Evolutionary conservation across 2,329 filamentous ascomycete species (phyloP), one percentile per base, ranked within the genome.

Genomic region (Pseudopyricularia javanii): DNA sequence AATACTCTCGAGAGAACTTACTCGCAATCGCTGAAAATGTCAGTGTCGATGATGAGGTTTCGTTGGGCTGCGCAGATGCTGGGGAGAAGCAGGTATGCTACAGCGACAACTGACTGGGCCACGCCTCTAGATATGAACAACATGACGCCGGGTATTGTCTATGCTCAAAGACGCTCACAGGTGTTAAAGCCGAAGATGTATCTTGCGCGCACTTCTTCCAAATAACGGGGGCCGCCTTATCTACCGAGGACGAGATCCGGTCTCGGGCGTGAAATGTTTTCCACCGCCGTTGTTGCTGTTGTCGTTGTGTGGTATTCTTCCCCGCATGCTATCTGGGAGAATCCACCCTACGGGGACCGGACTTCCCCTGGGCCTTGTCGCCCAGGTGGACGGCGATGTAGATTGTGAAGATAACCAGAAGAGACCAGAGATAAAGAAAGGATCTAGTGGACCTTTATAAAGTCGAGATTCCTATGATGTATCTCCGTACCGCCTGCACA

Each of bases 21-120:
- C 49, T 52, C 50, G 37, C 50, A 52, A 51, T 74, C 72, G 34
- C 68, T 70, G 58, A 70, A 73, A 11, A 75, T 60, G 54, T 74
- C 72, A 0, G 72, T 74, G 59, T 74, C 72, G 24, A 74, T 64
- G 49, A 75, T 69, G 32, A 74, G 60, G 32, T 68, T 69, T 53
- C 68, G 70, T n/a, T 3, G 11, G 11, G 28, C 40, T 33, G 30
- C 48, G 15, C 30, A 15, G 22, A 33, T 12, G 20, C 12, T 43
- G 17, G 37, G 37, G 20, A 43, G 37, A n/a, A n/a, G n/a, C 8
- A 43, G 17, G 37, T 43, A 43, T 43, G 37, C 37, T n/a, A 20
- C 37, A 43, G 24, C 35, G 5, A 40, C 20, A 17, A 17, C 35
- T 17, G 35, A 40, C n/a, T 17, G 20, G 37, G 8, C 17, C 20